These are phyloP conservation scores for Cantharellus cinnabarinus DNA, from an alignment of 768 basidiomycete genomes.

Conservation along the genomic window DNA sequence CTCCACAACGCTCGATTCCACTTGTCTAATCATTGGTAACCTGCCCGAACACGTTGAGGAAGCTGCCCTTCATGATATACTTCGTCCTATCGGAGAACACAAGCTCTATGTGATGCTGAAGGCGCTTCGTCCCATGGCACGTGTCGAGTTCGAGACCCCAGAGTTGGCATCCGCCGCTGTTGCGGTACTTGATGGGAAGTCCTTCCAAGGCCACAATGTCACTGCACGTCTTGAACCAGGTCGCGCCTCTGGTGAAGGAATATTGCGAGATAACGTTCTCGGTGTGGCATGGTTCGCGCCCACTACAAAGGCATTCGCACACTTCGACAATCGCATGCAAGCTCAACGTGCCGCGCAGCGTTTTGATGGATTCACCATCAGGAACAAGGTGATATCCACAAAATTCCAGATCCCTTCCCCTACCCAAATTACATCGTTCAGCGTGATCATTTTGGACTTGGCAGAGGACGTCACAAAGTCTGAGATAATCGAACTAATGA, in stretches of 20 bases:
- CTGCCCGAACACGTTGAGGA: neutral
- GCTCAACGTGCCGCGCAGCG: slow-evolving; percentile 32
- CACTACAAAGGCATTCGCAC: slow-evolving; percentile 34
- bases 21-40: neutral
- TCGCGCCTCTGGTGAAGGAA: neutral
- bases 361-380: slow-evolving; percentile 20
- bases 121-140: neutral
- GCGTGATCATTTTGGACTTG: slow-evolving; percentile 37
- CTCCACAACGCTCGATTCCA: neutral
- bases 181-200: neutral
- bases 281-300: slow-evolving; percentile 43
- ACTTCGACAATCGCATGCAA: slow-evolving; percentile 30
- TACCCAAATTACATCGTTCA: slow-evolving; percentile 36
- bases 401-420: slow-evolving; percentile 21
- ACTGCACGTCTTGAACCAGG: neutral
- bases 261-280: slow-evolving; percentile 34
- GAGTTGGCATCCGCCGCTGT: neutral
- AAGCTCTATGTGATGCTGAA: neutral
- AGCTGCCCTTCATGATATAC: neutral
- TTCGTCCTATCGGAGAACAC: neutral
- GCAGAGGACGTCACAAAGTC: slow-evolving; percentile 15
- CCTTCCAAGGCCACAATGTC: neutral
- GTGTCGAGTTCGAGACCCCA: neutral
- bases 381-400: slow-evolving; percentile 27
- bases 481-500: neutral